Conservation (phyloP, 257 asterid genomes). For the Capsicum rhomboideum region DNA sequence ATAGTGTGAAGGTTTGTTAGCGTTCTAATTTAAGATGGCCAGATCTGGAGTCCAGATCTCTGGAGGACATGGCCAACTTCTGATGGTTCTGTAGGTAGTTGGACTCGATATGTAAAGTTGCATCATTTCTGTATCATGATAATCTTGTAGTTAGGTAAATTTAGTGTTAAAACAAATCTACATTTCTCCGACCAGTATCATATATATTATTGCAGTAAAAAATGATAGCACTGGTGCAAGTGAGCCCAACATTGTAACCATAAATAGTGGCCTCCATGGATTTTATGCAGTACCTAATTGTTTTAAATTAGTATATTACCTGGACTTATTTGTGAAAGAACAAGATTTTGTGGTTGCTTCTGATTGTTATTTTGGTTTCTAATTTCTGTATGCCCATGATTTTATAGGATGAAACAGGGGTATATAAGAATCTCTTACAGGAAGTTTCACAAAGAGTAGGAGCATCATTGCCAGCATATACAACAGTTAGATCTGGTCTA, state of each 20-base stretch:
- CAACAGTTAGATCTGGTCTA: constrained; percentile 38
- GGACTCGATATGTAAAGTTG: background rate
- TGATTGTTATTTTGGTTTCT: background rate
- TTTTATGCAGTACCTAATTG: background rate
- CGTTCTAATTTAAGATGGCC: background rate
- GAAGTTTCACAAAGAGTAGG: constrained; percentile 54
- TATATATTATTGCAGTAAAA: background rate
- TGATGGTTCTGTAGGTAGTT: background rate
- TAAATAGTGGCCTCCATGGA: background rate
- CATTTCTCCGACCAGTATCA: background rate
- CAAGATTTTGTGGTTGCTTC: background rate
- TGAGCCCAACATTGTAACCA: background rate
- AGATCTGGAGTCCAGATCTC: background rate
- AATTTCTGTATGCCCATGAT: background rate
- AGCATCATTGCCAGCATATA: constrained; percentile 35
- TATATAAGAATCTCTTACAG: constrained; percentile 44
- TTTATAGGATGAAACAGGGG: constrained; percentile 49
- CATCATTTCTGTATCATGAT: background rate
- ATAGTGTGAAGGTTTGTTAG: background rate
- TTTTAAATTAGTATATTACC: background rate
- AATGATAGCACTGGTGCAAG: background rate
- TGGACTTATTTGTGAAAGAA: background rate
- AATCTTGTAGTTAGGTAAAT: background rate
- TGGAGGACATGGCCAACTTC: background rate
- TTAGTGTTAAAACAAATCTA: background rate